Percentiles rank a stretch among this genome's conserved stretches.
These are phyloP conservation scores for Pyracantha coccinea DNA, from an alignment of 331 rosid genomes.

Conservation along the genomic window DNA sequence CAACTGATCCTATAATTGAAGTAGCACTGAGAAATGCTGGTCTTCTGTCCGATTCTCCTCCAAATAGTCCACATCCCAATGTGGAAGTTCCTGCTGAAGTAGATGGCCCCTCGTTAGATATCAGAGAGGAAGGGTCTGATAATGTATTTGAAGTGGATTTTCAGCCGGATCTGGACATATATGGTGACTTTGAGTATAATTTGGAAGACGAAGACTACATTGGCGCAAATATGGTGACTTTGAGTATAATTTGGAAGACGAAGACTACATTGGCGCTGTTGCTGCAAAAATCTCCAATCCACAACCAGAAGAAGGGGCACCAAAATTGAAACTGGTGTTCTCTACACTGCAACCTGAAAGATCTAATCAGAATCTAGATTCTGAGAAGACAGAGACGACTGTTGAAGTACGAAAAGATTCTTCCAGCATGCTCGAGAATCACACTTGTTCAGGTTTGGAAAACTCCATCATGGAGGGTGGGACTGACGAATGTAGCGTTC, in stretches of 20 bases:
- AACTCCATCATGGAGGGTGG: conserved; percentile 25
- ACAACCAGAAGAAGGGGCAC: conserved; percentile 46
- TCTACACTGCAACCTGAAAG: conserved; percentile 54
- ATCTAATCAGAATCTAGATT: conserved; percentile 26
- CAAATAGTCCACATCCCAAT: conserved; percentile 51
- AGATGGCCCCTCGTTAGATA: conserved; percentile 13
- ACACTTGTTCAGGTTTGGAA: conserved; percentile 12
- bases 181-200: conserved; percentile 94
- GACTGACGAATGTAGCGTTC: conserved; percentile 35
- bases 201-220: conserved; percentile 87
- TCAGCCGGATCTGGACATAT: conserved; percentile 77
- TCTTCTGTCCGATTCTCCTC: conserved; percentile 87
- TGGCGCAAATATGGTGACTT: conserved; percentile 92
- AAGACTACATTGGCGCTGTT: conserved; percentile 71
- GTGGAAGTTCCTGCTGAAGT: conserved; percentile 29
- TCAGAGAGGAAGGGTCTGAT: conserved; percentile 40
- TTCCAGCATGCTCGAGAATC: conserved; percentile 24
- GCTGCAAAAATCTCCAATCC: conserved; percentile 34
- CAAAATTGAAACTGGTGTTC: conserved; percentile 82
- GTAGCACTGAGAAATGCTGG: conserved; percentile 86
- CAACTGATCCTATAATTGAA: conserved; percentile 49
- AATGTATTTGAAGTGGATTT: conserved; percentile 63
- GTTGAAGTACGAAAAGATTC: conserved; percentile 36
- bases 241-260: conserved; percentile 88
- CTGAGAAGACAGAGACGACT: conserved; percentile 24